Evolutionary conservation across 2,329 filamentous ascomycete genomes (phyloP).

Genomic region (Cladosporium austrohemisphaericum): DNA sequence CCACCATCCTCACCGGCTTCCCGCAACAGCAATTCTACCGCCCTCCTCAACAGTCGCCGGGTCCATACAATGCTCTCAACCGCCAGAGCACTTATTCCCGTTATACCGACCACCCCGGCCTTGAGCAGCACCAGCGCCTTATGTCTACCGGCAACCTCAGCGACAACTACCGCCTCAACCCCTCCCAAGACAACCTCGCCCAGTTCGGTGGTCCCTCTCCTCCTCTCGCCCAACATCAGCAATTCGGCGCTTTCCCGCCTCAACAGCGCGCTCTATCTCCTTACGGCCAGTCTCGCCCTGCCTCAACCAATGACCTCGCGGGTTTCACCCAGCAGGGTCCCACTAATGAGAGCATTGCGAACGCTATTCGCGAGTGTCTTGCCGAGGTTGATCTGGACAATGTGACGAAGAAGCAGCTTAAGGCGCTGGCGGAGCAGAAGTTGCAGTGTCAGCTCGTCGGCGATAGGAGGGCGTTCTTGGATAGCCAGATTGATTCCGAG

Average conservation of each 20-base stretch:
- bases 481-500: constrained; percentile 88
- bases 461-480: constrained; percentile 84
- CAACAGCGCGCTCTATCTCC: constrained; percentile 23
- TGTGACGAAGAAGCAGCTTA: constrained; percentile 94
- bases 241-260: constrained; percentile 5
- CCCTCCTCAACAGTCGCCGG: constrained; percentile 70
- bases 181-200: constrained; percentile 33
- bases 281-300: constrained; percentile 21
- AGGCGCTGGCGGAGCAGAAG: constrained; percentile 84
- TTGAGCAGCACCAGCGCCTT: constrained; percentile 43
- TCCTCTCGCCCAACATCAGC: constrained; percentile 18
- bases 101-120: constrained; percentile 57
- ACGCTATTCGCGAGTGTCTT: constrained; percentile 79
- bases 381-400: constrained; percentile 87
- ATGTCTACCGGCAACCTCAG: constrained; percentile 59
- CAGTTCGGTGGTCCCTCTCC: constrained; percentile 33
- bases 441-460: constrained; percentile 84
- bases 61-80: constrained; percentile 63
- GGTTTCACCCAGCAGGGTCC: constrained; percentile 64
- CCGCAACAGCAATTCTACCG: constrained; percentile 50
- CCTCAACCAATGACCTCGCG: constrained; percentile 25
- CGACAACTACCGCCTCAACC: constrained; percentile 38
- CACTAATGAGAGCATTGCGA: constrained; percentile 74
- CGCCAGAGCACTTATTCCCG: constrained; percentile 71
- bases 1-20: constrained; percentile 84